phyloP scores from a whole-genome alignment of 805 yeast genomes.

The Huiozyma naganishii region DNA sequence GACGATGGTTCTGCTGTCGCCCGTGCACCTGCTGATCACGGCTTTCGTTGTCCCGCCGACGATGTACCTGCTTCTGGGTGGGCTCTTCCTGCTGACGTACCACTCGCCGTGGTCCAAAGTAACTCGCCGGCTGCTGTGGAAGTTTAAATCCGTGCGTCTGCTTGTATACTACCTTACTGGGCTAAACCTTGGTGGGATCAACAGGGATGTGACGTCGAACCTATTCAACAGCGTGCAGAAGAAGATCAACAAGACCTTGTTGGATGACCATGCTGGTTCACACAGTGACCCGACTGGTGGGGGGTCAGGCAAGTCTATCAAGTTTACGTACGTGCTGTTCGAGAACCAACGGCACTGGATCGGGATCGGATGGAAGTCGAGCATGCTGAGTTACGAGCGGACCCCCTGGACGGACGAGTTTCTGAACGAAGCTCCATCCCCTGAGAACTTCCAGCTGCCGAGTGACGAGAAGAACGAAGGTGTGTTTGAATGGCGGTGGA shows the following conservation, averaged over 20 bases:
- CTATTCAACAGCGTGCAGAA: conserved; percentile 24
- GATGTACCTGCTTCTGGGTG: conserved; percentile 45
- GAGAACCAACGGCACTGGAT: conserved; percentile 96
- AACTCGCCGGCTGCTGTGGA: conserved; percentile 78
- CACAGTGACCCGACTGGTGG: conserved; percentile 13
- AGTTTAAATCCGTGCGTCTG: conserved; percentile 56
- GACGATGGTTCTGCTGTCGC: conserved; percentile 79
- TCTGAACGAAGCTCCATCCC: conserved; percentile 70
- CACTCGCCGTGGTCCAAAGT: conserved; percentile 82
- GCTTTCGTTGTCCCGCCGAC: conserved; percentile 64
- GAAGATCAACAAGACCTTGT: neutral
- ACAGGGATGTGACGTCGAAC: conserved; percentile 30
- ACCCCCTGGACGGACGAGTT: conserved; percentile 97
- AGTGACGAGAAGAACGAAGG: conserved; percentile 46
- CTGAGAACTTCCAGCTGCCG: conserved; percentile 77
- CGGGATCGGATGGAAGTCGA: conserved; percentile 97
- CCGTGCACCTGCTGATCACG: conserved; percentile 64
- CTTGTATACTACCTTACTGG: conserved; percentile 79
- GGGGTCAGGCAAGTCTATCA: conserved; percentile 38
- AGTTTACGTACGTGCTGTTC: conserved; percentile 83
- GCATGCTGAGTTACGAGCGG: conserved; percentile 81
- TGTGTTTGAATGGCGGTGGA: conserved; percentile 82
- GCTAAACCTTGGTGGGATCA: conserved; percentile 53
- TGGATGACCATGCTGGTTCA: neutral
- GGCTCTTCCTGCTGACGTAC: conserved; percentile 58